phyloP scores from a whole-genome alignment of 192 early-diverging fungal genomes.

The Lobosporangium transversale region DNA sequence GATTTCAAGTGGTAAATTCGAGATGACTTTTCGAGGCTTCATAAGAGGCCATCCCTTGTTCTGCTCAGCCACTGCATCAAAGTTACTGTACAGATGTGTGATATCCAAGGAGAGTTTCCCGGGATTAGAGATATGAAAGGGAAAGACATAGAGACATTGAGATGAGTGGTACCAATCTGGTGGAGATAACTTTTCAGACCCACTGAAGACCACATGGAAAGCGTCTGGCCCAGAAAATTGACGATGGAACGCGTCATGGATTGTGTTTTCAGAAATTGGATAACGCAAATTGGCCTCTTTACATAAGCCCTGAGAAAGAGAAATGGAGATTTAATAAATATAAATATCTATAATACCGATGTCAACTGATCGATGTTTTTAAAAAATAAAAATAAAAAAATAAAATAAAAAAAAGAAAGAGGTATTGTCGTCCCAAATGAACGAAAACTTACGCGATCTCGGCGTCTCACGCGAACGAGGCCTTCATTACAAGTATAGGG shows the following conservation, averaged over 20 bases:
- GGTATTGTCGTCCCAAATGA: neutral
- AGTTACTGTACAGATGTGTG: slow-evolving; percentile 39
- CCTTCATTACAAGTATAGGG: slow-evolving; percentile 41
- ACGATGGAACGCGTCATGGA: slow-evolving; percentile 36
- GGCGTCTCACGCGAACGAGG: slow-evolving; percentile 28
- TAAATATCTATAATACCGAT: too few species aligned
- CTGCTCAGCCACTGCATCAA: slow-evolving; percentile 25
- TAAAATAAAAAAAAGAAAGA: neutral
- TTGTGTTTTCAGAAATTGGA: slow-evolving; percentile 32
- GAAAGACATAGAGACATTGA: slow-evolving; percentile 45
- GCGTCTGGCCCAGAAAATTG: slow-evolving; percentile 48
- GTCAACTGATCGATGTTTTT: too few species aligned
- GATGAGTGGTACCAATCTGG: slow-evolving; percentile 37
- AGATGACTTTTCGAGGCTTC: slow-evolving; percentile 7
- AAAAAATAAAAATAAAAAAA: neutral
- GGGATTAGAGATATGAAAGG: slow-evolving; percentile 47
- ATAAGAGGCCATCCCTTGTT: slow-evolving; percentile 18
- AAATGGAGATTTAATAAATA: neutral
- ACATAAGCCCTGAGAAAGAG: neutral
- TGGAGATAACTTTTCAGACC: slow-evolving; percentile 33
- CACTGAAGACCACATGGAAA: slow-evolving; percentile 43
- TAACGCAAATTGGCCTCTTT: slow-evolving; percentile 19
- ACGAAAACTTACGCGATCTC: slow-evolving; percentile 28
- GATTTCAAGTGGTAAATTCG: slow-evolving; percentile 24
- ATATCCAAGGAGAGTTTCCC: slow-evolving; percentile 35